Evolutionary conservation across 352 stramenopile species (phyloP), one percentile per base, ranked within the genome.

Genomic region (Phytopythium vexans): DNA sequence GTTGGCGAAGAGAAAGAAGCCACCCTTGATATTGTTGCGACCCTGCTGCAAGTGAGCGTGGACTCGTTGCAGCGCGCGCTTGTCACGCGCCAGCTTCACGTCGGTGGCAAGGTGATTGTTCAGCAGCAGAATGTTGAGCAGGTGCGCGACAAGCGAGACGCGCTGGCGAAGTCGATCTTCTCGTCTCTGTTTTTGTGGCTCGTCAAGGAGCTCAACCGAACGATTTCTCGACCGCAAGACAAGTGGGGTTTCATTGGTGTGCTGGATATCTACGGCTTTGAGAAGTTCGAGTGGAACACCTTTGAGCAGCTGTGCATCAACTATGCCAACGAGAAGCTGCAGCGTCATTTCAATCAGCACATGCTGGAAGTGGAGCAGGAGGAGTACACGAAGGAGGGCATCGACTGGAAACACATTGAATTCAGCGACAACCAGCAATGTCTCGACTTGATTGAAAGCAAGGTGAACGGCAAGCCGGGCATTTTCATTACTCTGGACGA

Each of bases 201-300:
- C 14, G 92, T 98, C 8, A 80, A 75, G 3, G 86, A 95, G 55
- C 61, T 97, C 12, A 97, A 97, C 64, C 70, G 80, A 15, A 95
- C 86, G 40, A 97, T 97, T 53, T 94, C 84, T 14, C 72, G 77
- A 33, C 72, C 69, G 31, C 64, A 86, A 34, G 74, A 91, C 50
- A 92, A 90, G 59, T 95, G 83, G 84, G 85, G 83, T 1, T 96
- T 97, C 49, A 98, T 98, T 57, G 92, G 93, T 63, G 88, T 99
- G 21, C 63, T 98, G 16, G 96, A 99, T 82, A 98, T 99, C 60
- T 99, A 98, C 67, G 95, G 96, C 10, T 99, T 99, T 69, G 96
- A 99, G 64, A 95, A 91, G 45, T 98, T 99, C 55, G 80, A 97
- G 46, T 95, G 84, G 87, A 96, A 95, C 54, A 97, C 87, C 16